Base-by-base conservation (phyloP, 1,139 yeast species). In the Taphrina pruni region DNA sequence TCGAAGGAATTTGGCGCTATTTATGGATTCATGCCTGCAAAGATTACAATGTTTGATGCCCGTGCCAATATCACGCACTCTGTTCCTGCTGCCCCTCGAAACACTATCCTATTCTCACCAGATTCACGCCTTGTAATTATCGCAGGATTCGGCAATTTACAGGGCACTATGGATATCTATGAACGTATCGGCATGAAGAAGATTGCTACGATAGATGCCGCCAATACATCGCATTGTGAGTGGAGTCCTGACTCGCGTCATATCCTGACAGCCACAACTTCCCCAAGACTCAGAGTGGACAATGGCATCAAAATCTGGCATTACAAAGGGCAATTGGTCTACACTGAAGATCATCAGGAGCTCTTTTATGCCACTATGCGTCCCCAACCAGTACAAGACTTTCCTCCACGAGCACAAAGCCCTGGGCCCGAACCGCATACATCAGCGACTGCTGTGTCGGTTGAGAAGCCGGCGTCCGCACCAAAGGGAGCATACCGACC, bases 241-340 rank as follows among this genome's bases (percentile, higher is more conserved):
- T 95, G 99, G 99, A 88, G 96, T 3, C 99, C 99, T n/a, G 96
- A 95, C 80, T 98, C 99, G 51, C 86, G 96, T 76, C 91, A 85
- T 77, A 87, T 95, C 71, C 81, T 95, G 78, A 93, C 98, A 21
- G 99, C 99, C 35, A 95, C 99, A 7, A 94, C 99, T 0, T 87
- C 97, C 32, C 99, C 99, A 72, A 85, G 99, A 76, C 85, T 95
- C 76, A 87, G 99, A 77, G 99, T 95, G 65, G 99, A 95, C 79
- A 95, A 95, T 78, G 95, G 98, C 69, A 87, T 89, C 74, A 90
- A 91, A 79, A 83, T 95, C 75, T 94, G 98, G 97, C 96, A 94
- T 78, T 92, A 88, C 71, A 83, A 87, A 72, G 99, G 99, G 60
- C 86, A 87, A 75, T 84, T 94, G 73, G 84, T 91, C 69, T 95